Evolutionary conservation across 805 yeast genomes (phyloP).

Genomic region (Candida silvatica): DNA sequence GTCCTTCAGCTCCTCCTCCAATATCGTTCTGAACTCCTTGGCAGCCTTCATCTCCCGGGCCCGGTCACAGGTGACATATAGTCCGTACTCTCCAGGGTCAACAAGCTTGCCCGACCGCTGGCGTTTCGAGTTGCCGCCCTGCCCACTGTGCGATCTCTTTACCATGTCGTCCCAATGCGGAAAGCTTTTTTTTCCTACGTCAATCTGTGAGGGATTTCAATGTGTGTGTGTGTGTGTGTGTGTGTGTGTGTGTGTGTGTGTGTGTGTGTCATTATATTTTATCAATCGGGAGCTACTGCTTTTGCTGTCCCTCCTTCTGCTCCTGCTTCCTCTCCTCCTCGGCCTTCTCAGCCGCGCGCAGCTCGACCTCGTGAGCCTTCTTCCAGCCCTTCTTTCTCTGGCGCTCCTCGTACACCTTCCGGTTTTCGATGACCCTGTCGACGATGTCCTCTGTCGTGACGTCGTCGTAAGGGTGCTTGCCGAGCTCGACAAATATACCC

Average conservation of each 20-base stretch:
- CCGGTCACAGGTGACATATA: conserved; percentile 83
- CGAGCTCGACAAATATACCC: conserved; percentile 31
- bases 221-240: too few species aligned
- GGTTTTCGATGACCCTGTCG: conserved; percentile 59
- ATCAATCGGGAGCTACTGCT: too few species aligned
- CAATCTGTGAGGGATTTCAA: too few species aligned
- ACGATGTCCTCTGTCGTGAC: conserved; percentile 68
- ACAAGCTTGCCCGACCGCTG: conserved; percentile 40
- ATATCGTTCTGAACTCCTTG: conserved; percentile 57
- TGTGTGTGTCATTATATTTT: neutral
- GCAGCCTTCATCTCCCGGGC: conserved; percentile 71
- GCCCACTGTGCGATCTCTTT: conserved; percentile 2
- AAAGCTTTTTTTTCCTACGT: neutral
- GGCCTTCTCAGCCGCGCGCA: conserved; percentile 8
- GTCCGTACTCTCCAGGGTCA: conserved; percentile 82
- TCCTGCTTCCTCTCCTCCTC: too few species aligned
- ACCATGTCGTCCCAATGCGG: neutral
- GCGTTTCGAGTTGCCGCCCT: conserved; percentile 20
- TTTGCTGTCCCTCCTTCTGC: neutral
- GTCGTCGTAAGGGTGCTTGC: conserved; percentile 50
- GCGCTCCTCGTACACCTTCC: conserved; percentile 72
- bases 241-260: neutral
- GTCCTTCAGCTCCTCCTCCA: conserved; percentile 37
- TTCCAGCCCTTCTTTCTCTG: conserved; percentile 85
- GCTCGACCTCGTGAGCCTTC: conserved; percentile 37